These are phyloP conservation scores for Cladosporium sp. DNA, from an alignment of 2,329 filamentous ascomycete species.

Conservation along the genomic window DNA sequence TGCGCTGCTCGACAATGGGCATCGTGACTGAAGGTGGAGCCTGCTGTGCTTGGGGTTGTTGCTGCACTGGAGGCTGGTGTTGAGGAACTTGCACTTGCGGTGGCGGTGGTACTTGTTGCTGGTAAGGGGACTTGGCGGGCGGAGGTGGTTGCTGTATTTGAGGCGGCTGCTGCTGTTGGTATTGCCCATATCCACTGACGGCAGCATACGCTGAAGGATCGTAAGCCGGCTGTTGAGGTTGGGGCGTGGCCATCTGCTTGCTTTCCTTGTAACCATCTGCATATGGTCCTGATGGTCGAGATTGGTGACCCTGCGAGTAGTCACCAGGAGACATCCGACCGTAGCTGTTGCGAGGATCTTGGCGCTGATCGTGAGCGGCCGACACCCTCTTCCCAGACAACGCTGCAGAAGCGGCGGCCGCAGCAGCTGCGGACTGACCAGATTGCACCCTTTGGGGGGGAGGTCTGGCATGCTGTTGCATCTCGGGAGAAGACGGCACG, in stretches of 20 bases:
- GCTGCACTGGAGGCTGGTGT: constrained; percentile 37
- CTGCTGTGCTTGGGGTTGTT: constrained; percentile 24
- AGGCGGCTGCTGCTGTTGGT: constrained; percentile 32
- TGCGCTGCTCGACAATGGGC: constrained; percentile 38
- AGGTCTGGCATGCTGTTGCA: constrained; percentile 37
- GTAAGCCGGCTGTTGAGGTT: constrained; percentile 58
- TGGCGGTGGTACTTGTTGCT: constrained; percentile 52
- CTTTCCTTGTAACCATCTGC: constrained; percentile 32
- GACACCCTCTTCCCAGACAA: constrained; percentile 41
- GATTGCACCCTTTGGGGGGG: constrained; percentile 48
- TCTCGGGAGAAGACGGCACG: constrained; percentile 43
- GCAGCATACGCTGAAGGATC: constrained; percentile 72
- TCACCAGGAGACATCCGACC: constrained; percentile 42
- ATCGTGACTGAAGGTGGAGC: constrained; percentile 26
- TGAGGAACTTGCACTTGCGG: constrained; percentile 40
- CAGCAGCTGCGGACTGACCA: constrained; percentile 46
- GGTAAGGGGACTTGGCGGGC: constrained; percentile 40
- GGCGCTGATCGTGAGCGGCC: constrained; percentile 35
- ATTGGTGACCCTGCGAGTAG: constrained; percentile 17
- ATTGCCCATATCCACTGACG: constrained; percentile 36
- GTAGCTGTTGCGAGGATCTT: constrained; percentile 30
- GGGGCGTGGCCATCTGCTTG: constrained; percentile 21
- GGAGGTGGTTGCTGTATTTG: constrained; percentile 49
- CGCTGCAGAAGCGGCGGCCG: constrained; percentile 40
- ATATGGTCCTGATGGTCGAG: constrained; percentile 24